Evolutionary conservation across 164 flowering plant species (phyloP).

Genomic region (Brasenia schreberi): DNA sequence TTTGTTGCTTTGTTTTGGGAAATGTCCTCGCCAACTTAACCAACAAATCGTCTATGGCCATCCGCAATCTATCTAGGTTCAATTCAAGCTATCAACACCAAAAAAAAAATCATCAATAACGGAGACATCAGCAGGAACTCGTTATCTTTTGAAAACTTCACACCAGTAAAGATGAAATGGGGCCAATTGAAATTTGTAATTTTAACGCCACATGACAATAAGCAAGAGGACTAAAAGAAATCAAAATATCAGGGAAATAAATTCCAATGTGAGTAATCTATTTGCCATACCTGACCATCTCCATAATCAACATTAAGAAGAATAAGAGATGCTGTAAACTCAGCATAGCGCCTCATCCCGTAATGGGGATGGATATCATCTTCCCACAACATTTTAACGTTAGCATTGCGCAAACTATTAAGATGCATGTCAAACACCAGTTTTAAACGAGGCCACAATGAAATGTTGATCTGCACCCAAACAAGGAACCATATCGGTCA

Average conservation of each 20-base stretch:
- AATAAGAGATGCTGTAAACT: conserved; percentile 88
- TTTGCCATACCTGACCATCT: conserved; percentile 65
- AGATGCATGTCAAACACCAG: conserved; percentile 98
- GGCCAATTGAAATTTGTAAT: neutral
- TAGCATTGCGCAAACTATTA: conserved; percentile 81
- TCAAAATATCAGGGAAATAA: neutral
- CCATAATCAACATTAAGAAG: conserved; percentile 90
- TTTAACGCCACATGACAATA: neutral
- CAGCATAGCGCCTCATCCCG: conserved; percentile 98
- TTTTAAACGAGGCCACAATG: conserved; percentile 98
- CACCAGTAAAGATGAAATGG: neutral
- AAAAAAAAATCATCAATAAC: neutral
- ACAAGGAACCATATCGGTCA: neutral
- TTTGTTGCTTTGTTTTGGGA: conserved; percentile 60
- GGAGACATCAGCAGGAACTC: no score
- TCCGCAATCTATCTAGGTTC: conserved; percentile 83
- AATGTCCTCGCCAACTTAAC: conserved; percentile 68
- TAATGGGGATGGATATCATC: conserved; percentile 98
- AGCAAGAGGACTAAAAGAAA: neutral
- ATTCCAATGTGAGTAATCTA: neutral
- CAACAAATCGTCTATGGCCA: conserved; percentile 92
- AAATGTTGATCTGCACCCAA: conserved; percentile 61
- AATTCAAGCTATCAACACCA: conserved; percentile 61
- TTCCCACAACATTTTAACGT: conserved; percentile 84
- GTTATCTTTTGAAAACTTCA: neutral